Percentiles rank a stretch among this genome's conserved stretches.
phyloP scores from a whole-genome alignment of 495 filamentous ascomycete genomes.

The Cryomyces minteri region DNA sequence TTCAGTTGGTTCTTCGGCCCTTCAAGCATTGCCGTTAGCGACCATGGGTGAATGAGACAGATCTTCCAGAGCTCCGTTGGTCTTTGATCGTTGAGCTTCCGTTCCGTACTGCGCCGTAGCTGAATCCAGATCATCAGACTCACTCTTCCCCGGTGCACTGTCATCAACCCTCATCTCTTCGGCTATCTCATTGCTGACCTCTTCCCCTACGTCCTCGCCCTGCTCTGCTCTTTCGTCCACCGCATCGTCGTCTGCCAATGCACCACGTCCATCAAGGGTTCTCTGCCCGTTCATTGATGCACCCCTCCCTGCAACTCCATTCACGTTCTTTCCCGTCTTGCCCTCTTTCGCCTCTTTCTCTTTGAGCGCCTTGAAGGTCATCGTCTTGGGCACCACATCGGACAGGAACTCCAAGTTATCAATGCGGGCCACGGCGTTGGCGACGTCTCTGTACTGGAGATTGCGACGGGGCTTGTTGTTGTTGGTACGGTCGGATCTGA shows the following conservation, averaged over 20 bases:
- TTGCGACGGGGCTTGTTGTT: slow-evolving; percentile 63
- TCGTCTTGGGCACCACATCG: slow-evolving; percentile 76
- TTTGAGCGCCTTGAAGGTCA: slow-evolving; percentile 64
- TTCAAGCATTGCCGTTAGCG: too few relatives aligned
- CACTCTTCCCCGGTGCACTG: neutral
- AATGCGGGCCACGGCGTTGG: slow-evolving; percentile 69
- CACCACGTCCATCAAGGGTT: neutral
- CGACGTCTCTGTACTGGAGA: slow-evolving; percentile 90
- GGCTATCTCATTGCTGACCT: neutral
- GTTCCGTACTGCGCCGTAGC: neutral
- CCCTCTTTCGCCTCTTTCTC: slow-evolving; percentile 15
- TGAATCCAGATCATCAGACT: neutral
- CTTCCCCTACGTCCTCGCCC: neutral
- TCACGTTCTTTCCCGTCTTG: neutral
- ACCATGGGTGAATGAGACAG: too few relatives aligned
- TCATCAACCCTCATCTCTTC: neutral
- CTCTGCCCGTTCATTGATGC: neutral
- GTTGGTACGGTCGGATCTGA: slow-evolving; percentile 50
- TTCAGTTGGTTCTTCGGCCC: too few relatives aligned
- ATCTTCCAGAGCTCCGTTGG: too few relatives aligned
- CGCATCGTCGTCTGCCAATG: neutral
- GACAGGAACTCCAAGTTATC: slow-evolving; percentile 92
- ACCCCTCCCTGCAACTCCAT: neutral
- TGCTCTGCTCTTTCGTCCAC: neutral
- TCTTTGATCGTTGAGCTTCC: neutral